Evolutionary conservation across 1,139 yeast genomes (phyloP).

Genomic region (Arxiozyma telluris): DNA sequence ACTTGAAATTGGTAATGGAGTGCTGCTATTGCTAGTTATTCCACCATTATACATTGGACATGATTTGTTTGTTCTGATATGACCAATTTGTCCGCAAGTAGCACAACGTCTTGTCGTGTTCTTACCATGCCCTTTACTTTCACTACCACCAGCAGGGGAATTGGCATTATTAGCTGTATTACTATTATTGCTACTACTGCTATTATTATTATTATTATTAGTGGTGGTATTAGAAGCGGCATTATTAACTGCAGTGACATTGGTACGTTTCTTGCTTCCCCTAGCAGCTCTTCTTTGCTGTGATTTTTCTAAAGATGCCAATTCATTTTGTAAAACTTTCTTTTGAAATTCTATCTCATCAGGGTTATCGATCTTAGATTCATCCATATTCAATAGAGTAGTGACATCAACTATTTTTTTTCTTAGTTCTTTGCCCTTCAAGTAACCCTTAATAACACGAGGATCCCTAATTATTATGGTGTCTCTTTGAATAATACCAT

Average conservation of each 20-base stretch:
- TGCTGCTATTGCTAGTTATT: neutral
- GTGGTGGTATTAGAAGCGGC: neutral
- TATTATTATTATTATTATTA: too few relatives aligned
- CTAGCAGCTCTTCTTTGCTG: constrained; percentile 54
- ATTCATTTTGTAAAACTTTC: constrained; percentile 71
- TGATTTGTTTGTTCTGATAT: constrained; percentile 74
- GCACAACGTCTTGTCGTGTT: constrained; percentile 82
- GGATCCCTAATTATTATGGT: constrained; percentile 78
- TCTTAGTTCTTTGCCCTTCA: constrained; percentile 65
- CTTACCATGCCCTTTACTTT: constrained; percentile 33
- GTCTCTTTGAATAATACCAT: constrained; percentile 78
- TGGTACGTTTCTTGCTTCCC: constrained; percentile 32
- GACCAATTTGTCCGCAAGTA: constrained; percentile 93
- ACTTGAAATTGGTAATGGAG: neutral
- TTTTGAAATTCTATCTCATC: constrained; percentile 75
- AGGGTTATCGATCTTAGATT: constrained; percentile 71
- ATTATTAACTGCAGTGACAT: neutral
- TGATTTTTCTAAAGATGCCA: constrained; percentile 75
- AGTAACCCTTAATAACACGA: constrained; percentile 76
- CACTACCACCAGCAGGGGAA: neutral
- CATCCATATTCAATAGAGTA: constrained; percentile 38
- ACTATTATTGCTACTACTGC: too few relatives aligned
- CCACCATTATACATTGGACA: constrained; percentile 70
- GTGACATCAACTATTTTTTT: constrained; percentile 41
- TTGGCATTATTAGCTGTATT: neutral